Evolutionary conservation across 2,329 filamentous ascomycete genomes (phyloP).

Genomic region (Exophiala oligosperma): DNA sequence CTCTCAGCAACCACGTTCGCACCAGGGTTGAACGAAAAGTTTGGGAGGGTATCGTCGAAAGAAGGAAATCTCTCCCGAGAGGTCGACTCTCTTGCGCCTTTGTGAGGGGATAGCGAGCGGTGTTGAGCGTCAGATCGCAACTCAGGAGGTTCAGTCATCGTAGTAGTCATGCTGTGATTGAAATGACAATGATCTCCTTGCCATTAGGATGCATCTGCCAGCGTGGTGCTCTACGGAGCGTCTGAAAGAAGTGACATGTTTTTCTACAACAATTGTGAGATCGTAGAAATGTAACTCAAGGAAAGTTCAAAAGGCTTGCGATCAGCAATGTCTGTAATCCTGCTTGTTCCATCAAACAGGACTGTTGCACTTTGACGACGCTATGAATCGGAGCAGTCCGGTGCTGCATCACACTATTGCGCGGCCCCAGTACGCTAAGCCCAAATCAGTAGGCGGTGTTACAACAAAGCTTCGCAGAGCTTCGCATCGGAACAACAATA

Average conservation of each 20-base stretch:
- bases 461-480: not conserved
- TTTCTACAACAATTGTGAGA: not conserved
- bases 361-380: not conserved
- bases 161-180: conserved; percentile 25
- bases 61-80: conserved; percentile 45
- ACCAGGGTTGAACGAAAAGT: conserved; percentile 30
- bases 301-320: not conserved
- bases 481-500: conserved; percentile 6
- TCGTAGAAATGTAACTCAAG: not conserved
- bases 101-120: conserved; percentile 26
- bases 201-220: conserved; percentile 7
- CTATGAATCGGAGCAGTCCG: not conserved
- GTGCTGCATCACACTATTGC: conserved; percentile 5
- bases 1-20: conserved; percentile 24
- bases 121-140: conserved; percentile 19
- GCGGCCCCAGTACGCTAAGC: conserved; percentile 11
- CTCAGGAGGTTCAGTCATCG: conserved; percentile 30
- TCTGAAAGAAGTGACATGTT: conserved; percentile 7
- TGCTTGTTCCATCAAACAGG: not conserved
- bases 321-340: not conserved
- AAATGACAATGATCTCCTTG: conserved; percentile 7
- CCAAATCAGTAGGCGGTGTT: conserved; percentile 5
- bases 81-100: conserved; percentile 32
- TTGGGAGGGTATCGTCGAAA: conserved; percentile 31
- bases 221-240: conserved; percentile 6